Evolutionary conservation across 768 basidiomycete genomes (phyloP).

Genomic region (Boletus rubropictus): DNA sequence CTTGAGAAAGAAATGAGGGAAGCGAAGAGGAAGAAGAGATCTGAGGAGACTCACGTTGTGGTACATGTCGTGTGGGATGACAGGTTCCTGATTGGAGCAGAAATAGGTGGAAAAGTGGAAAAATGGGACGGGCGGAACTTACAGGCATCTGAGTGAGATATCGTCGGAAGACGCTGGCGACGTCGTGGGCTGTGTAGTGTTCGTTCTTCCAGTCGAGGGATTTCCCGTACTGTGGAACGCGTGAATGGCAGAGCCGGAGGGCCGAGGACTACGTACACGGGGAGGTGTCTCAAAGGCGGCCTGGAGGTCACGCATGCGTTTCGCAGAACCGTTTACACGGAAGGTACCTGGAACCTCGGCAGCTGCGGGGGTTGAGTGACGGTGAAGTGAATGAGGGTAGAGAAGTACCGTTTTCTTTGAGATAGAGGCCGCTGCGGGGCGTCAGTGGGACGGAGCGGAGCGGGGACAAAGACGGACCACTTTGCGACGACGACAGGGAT

Average conservation of each 20-base stretch:
- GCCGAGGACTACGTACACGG: constrained; percentile 44
- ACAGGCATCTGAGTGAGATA: constrained; percentile 97
- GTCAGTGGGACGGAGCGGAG: constrained; percentile 2
- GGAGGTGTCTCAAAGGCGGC: constrained; percentile 85
- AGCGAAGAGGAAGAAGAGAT: constrained; percentile 1
- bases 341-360: constrained; percentile 93
- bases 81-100: constrained; percentile 64
- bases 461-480: constrained; percentile 53
- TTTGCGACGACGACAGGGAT: constrained; percentile 98
- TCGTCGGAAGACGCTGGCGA: constrained; percentile 92
- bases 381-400: not conserved
- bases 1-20: constrained; percentile 32
- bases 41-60: constrained; percentile 62
- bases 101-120: constrained; percentile 1
- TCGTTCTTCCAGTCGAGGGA: constrained; percentile 85
- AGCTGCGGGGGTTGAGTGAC: constrained; percentile 36
- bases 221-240: constrained; percentile 74
- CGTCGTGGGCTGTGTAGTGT: constrained; percentile 90
- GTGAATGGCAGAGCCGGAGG: constrained; percentile 1
- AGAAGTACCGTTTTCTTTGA: constrained; percentile 82
- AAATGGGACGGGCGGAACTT: constrained; percentile 31
- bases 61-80: constrained; percentile 89
- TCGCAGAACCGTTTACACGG: constrained; percentile 91
- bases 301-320: constrained; percentile 94
- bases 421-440: constrained; percentile 68